phyloP scores from a whole-genome alignment of 2,329 filamentous ascomycete genomes.

The Xylaria sp. region DNA sequence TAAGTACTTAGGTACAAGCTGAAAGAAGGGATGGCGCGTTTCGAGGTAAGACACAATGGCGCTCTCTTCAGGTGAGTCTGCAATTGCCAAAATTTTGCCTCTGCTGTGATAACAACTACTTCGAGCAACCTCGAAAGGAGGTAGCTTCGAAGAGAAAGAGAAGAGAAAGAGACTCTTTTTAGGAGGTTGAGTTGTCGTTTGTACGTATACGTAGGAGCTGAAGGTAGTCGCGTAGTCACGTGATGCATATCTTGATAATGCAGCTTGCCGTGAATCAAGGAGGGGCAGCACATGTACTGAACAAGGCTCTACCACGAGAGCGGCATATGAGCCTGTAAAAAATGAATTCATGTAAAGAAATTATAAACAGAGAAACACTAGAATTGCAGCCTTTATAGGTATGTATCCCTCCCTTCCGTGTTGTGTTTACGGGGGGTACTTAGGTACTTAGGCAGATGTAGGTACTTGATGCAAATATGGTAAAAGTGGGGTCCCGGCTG shows the following conservation, averaged over 20 bases:
- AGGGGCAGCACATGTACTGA: background rate
- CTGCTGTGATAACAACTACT: background rate
- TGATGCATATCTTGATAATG: conserved; percentile 7
- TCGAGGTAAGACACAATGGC: background rate
- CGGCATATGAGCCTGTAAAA: background rate
- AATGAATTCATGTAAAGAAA: too few relatives aligned
- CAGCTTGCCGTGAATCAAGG: background rate
- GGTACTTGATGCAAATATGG: background rate
- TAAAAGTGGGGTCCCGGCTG: background rate
- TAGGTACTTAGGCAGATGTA: background rate
- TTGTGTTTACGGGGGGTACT: background rate
- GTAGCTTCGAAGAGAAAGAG: background rate
- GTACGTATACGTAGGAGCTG: background rate
- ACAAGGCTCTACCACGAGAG: background rate
- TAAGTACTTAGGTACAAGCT: background rate
- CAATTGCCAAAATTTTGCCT: background rate
- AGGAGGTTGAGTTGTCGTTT: background rate
- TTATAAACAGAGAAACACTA: background rate
- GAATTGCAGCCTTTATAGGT: background rate
- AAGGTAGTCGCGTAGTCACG: conserved; percentile 32
- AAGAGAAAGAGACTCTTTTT: background rate
- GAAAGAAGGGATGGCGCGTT: conserved; percentile 10
- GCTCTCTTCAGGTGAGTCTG: background rate
- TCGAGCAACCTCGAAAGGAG: background rate
- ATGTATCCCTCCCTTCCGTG: background rate